A percentile compares a stretch with the other conserved stretches of the same genome.
phyloP scores from a whole-genome alignment of 2,329 filamentous ascomycete species.

The Phaeosphaeriaceae sp. region DNA sequence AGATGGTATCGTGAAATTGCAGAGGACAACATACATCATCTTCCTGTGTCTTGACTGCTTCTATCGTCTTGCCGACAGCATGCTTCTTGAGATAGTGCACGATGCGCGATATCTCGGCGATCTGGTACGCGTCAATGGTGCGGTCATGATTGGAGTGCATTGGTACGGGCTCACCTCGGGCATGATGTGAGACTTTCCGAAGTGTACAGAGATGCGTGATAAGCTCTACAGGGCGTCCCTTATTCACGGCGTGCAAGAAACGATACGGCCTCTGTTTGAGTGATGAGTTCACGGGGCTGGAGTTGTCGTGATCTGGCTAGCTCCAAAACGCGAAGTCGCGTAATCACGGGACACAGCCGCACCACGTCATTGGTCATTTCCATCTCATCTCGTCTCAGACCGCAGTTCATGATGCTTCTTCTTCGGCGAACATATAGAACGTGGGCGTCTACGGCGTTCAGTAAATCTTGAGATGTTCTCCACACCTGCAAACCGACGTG shows the following conservation, averaged over 20 bases:
- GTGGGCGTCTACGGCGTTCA: too few species aligned
- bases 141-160: neutral
- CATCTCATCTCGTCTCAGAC: too few species aligned
- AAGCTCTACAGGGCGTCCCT: neutral
- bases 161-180: slow-evolving; percentile 42
- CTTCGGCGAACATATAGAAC: too few species aligned
- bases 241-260: neutral
- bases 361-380: slow-evolving; percentile 32
- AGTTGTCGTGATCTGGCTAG: slow-evolving; percentile 6
- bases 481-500: too few species aligned
- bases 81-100: slow-evolving; percentile 85
- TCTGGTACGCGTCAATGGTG: slow-evolving; percentile 42
- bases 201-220: neutral
- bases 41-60: slow-evolving; percentile 73
- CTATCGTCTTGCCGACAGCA: slow-evolving; percentile 83
- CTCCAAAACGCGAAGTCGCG: slow-evolving; percentile 32
- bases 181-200: slow-evolving; percentile 29
- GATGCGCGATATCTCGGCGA: slow-evolving; percentile 75
- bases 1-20: slow-evolving; percentile 1
- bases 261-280: neutral
- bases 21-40: slow-evolving; percentile 60
- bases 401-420: too few species aligned
- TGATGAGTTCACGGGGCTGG: neutral
- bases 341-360: slow-evolving; percentile 35
- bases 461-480: too few species aligned